These are phyloP conservation scores for Chalara sp. DNA, from an alignment of 2,329 filamentous ascomycete genomes.

Conservation along the genomic window DNA sequence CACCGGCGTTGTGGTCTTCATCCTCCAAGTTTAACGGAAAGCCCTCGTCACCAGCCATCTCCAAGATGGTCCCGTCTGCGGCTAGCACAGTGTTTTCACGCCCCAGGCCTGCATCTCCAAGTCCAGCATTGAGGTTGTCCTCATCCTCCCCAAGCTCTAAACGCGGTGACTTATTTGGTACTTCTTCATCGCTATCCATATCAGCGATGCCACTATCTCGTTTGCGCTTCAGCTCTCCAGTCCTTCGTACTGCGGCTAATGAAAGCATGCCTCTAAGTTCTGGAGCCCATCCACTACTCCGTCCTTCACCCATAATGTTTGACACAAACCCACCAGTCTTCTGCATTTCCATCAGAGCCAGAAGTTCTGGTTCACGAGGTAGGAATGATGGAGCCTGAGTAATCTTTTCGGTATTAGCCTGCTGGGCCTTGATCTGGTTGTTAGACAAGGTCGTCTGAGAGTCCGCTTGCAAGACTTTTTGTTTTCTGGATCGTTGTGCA, in stretches of 20 bases:
- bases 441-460: constrained; percentile 67
- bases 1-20: constrained; percentile 38
- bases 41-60: constrained; percentile 53
- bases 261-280: constrained; percentile 92
- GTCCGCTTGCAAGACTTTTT: constrained; percentile 79
- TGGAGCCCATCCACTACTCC: constrained; percentile 77
- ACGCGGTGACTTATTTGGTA: constrained; percentile 57
- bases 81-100: constrained; percentile 31
- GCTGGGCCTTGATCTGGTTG: constrained; percentile 76
- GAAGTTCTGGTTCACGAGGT: constrained; percentile 76
- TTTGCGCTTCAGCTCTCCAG: constrained; percentile 86
- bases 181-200: constrained; percentile 57
- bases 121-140: constrained; percentile 36
- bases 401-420: constrained; percentile 80
- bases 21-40: constrained; percentile 37
- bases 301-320: constrained; percentile 75
- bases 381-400: constrained; percentile 77
- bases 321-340: constrained; percentile 85
- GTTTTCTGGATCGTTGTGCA: constrained; percentile 69
- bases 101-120: constrained; percentile 45
- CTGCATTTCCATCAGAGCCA: constrained; percentile 88
- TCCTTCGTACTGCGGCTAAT: constrained; percentile 68
- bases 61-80: constrained; percentile 55
- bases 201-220: constrained; percentile 82
- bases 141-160: constrained; percentile 60